phyloP scores from a whole-genome alignment of 306 rosid genomes.

The Corylus americana region DNA sequence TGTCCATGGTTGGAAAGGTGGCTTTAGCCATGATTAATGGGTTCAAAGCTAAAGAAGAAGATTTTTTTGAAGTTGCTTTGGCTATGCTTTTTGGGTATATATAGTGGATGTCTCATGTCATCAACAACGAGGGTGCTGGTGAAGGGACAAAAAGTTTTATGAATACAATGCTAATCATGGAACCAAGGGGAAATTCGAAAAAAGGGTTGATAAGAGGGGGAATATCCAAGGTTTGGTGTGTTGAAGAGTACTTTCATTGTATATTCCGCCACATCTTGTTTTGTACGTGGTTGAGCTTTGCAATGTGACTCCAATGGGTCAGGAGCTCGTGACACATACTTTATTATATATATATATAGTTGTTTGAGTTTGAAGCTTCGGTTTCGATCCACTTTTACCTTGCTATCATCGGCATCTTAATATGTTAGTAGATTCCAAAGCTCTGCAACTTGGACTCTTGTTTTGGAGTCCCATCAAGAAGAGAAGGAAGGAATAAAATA shows the following conservation, averaged over 20 bases:
- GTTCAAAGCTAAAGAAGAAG: not conserved
- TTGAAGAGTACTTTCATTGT: constrained; percentile 9
- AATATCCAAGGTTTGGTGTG: constrained; percentile 17
- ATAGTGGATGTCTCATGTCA: not conserved
- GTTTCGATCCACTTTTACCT: not conserved
- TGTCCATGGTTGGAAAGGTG: constrained; percentile 51
- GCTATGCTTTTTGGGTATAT: not conserved
- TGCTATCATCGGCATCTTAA: not conserved
- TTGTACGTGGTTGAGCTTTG: not conserved
- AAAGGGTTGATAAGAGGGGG: constrained; percentile 6
- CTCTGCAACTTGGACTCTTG: not conserved
- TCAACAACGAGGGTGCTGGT: too few species aligned
- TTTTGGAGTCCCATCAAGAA: not conserved
- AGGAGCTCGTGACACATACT: not conserved
- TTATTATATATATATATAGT: too few species aligned
- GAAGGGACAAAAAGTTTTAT: constrained; percentile 17
- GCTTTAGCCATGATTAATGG: not conserved
- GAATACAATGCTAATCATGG: constrained; percentile 15
- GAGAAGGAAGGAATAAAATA: not conserved
- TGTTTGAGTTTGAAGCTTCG: too few species aligned
- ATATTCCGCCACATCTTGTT: constrained; percentile 7
- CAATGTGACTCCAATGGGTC: not conserved
- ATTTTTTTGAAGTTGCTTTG: not conserved
- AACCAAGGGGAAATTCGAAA: too few species aligned
- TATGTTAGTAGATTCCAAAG: not conserved